Evolutionary conservation across 2,329 filamentous ascomycete genomes (phyloP), one percentile per base, ranked within the genome.

Genomic region (Xylaria sp.): DNA sequence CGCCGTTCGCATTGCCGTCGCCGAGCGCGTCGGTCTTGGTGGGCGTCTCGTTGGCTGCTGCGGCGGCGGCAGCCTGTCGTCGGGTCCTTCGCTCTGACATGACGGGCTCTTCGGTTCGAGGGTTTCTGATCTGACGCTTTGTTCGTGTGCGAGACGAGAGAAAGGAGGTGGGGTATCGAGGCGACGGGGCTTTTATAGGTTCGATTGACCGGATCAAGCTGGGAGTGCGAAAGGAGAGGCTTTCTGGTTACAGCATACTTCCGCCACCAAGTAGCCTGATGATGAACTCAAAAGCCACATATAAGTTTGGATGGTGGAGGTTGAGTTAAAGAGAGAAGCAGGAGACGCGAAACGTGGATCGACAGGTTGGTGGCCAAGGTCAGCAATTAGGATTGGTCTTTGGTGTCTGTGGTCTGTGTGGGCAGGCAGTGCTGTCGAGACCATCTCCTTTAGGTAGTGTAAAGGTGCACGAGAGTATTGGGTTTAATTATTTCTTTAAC

Each of bases 1-100:
- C 69, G 63, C 79, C 81, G 70, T 85, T 86, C 67, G 82, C 84
- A 69, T 85, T 85, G 74, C 81, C 77, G 38, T 67, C 45, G 38
- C 58, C n/a, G 51, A 67, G 58, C 31, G 64, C 36, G 6, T 63
- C 62, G 10, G 67, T 56, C 47, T 73, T 69, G 33, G 56, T 67
- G n/a, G 70, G 67, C 55, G 74, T 71, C 33, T 73, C 71, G 53
- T 72, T 64, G 36, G 71, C 70, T 33, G 71, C 70, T 33, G 71
- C 73, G 42, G 70, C 74, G 63, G 71, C 36, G 59, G 75, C 74
- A 63, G 73, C 67, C 61, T 76, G 75, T 65, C 74, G 74, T 68
- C 74, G 70, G 25, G 74, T 76, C 53, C 63, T 68, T 63, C 72
- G 70, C 62, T 75, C 74, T 11, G 75, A 72, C 75, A 77, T 77